Conservation (phyloP, 495 filamentous ascomycete species). For the Neurospora hispaniola region DNA sequence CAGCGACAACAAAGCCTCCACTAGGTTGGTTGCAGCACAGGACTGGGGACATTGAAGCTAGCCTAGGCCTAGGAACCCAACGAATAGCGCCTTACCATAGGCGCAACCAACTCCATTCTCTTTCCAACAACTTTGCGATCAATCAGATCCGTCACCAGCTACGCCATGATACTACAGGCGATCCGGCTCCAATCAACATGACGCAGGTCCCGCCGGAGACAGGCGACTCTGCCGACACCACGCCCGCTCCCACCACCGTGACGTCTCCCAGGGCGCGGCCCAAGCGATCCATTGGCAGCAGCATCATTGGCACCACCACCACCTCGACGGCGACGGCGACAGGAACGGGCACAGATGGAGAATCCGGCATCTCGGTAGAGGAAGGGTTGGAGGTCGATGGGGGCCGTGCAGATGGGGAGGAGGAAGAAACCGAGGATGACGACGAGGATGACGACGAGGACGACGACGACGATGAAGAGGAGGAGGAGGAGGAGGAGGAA, state of each 20-base stretch:
- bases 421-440: constrained; percentile 19
- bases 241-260: background rate
- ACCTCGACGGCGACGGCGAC: background rate
- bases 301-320: background rate
- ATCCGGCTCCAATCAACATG: constrained; percentile 25
- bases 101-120: background rate
- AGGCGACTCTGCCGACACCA: constrained; percentile 22
- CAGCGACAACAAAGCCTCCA: background rate
- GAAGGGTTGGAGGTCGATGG: constrained; percentile 5
- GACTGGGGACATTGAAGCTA: background rate
- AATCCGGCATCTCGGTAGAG: background rate
- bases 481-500: constrained; percentile 60
- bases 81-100: background rate
- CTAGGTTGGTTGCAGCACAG: background rate
- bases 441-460: constrained; percentile 35
- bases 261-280: background rate
- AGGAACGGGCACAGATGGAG: background rate
- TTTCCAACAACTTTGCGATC: constrained; percentile 1
- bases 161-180: constrained; percentile 19
- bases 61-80: background rate
- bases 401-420: constrained; percentile 2
- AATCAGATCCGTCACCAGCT: background rate
- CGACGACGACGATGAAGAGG: constrained; percentile 38
- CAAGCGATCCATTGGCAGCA: background rate
- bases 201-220: constrained; percentile 32